Evolutionary conservation across 1,139 yeast species (phyloP), one percentile per base, ranked within the genome.

Genomic region (Groenewaldozyma auringiensis): DNA sequence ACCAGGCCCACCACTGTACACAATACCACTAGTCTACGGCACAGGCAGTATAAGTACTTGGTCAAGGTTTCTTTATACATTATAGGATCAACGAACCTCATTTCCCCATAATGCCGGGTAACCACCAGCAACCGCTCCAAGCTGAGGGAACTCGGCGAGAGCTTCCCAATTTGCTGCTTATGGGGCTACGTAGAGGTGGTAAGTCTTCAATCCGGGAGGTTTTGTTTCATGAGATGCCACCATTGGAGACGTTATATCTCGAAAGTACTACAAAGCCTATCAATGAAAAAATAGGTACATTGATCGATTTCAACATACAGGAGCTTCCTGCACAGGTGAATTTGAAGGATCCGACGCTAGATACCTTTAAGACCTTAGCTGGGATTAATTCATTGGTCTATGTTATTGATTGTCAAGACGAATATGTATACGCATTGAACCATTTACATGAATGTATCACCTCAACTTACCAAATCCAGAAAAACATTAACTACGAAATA

Each of bases 221-320:
- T 21, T 95, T 92, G 1, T 92, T 92, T 66, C 95, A 92, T 62
- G 85, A 87, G 61, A 87, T 94, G 95, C 96, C 87, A 60, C 97
- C 98, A 1, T 69, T 89, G 50, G 97, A 92, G 59, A 89, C 97
- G 0, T 65, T 89, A 40, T 92, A 89, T 59, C 70, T 92, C 44
- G 98, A 92, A 58, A 81, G 92, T 50, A 92, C 98, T 0, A 77
- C 94, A 3, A 83, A 82, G 55, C 96, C 96, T 1, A 84, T 94
- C 1, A 52, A 53, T n/a, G 67, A 64, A 47, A 50, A 53, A 43
- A 66, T 70, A 56, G 67, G 69, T 27, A 85, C 45, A 33, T 41
- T 40, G 21, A 41, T 32, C 8, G 32, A 20, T 60, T 70, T 92
- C 46, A 83, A 89, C 13, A 92, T 92, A n/a, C 86, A 88, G 83